Evolutionary conservation across 2,329 filamentous ascomycete species (phyloP).

Genomic region (Myriosclerotinia duriaeana): DNA sequence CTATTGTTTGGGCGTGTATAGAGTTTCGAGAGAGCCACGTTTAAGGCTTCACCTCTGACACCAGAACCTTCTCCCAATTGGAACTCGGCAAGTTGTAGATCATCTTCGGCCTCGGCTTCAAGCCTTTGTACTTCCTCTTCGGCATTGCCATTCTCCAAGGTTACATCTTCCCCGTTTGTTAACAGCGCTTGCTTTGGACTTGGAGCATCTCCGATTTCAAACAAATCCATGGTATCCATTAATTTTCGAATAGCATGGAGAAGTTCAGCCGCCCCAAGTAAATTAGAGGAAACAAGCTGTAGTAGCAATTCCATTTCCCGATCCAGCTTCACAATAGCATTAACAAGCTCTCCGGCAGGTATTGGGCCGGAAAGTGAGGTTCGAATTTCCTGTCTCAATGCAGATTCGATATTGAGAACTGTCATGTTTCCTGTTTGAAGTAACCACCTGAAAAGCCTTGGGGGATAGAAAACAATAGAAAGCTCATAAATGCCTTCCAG

Average conservation of each 20-base stretch:
- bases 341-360: slow-evolving; percentile 60
- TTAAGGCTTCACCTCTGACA: slow-evolving; percentile 62
- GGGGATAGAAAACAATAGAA: slow-evolving; percentile 47
- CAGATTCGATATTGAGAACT: slow-evolving; percentile 57
- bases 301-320: slow-evolving; percentile 66
- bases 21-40: slow-evolving; percentile 67
- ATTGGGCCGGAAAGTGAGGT: slow-evolving; percentile 42
- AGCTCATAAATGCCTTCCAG: slow-evolving; percentile 35
- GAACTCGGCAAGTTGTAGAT: slow-evolving; percentile 66
- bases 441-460: slow-evolving; percentile 57
- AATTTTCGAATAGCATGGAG: slow-evolving; percentile 64
- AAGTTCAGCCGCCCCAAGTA: slow-evolving; percentile 65
- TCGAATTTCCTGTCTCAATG: slow-evolving; percentile 52
- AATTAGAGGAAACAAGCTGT: slow-evolving; percentile 63
- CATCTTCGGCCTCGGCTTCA: slow-evolving; percentile 61
- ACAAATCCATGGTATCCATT: slow-evolving; percentile 67
- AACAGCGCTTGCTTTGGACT: slow-evolving; percentile 34
- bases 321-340: slow-evolving; percentile 63
- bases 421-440: slow-evolving; percentile 61
- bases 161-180: slow-evolving; percentile 31
- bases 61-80: slow-evolving; percentile 64
- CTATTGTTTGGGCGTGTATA: slow-evolving; percentile 60
- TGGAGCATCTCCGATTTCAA: slow-evolving; percentile 32
- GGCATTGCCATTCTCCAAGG: slow-evolving; percentile 28
- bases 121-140: slow-evolving; percentile 48